These are phyloP conservation scores for Camellia oleifera DNA, from an alignment of 179 eudicot genomes.

Conservation along the genomic window DNA sequence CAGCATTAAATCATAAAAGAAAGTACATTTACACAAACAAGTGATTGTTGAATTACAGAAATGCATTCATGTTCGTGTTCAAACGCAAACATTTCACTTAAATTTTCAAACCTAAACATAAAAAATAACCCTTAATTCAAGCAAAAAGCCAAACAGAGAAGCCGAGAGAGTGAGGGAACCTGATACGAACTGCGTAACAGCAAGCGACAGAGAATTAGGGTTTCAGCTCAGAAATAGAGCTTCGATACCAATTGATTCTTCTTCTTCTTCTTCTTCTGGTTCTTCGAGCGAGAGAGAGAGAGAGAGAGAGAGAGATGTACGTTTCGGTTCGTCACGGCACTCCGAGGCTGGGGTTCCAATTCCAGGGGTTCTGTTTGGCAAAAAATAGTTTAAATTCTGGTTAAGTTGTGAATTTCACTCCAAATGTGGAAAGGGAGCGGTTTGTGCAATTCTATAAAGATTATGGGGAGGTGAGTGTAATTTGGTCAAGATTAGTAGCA, in stretches of 20 bases:
- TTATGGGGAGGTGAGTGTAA: too few relatives aligned
- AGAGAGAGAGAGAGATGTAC: too few relatives aligned
- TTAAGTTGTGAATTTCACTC: background rate
- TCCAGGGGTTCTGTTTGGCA: background rate
- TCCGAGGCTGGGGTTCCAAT: background rate
- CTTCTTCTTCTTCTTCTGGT: background rate
- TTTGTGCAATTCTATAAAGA: too few relatives aligned
- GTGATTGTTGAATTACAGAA: background rate
- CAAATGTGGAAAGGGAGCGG: too few relatives aligned
- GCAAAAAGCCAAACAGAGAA: background rate
- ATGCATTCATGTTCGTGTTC: background rate
- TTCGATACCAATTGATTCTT: background rate
- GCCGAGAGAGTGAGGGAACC: slow-evolving; percentile 7
- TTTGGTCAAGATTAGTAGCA: too few relatives aligned
- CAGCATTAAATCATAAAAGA: background rate
- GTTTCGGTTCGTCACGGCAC: background rate
- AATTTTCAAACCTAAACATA: background rate
- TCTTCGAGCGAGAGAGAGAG: background rate
- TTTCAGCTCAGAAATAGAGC: slow-evolving; percentile 5
- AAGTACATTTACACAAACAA: background rate
- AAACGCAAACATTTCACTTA: background rate
- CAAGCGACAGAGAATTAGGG: slow-evolving; percentile 9
- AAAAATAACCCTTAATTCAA: background rate
- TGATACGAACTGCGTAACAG: background rate
- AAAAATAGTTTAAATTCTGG: background rate